Evolutionary conservation across 768 basidiomycete genomes (phyloP).

Genomic region (Lentinula boryana): DNA sequence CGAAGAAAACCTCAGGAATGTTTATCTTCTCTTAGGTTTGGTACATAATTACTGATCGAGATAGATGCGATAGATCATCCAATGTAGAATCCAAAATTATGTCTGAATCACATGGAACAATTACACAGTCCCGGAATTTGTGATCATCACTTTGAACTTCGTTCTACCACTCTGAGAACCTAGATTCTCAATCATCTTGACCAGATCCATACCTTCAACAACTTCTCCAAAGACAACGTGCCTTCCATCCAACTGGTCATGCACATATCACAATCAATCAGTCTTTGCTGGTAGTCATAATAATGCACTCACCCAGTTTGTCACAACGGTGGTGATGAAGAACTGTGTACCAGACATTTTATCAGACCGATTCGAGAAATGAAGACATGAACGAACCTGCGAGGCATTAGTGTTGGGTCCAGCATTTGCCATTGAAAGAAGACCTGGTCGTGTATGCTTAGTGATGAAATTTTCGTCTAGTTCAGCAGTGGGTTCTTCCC

Average conservation of each 20-base stretch:
- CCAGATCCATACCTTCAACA: constrained; percentile 53
- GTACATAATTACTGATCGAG: too few relatives aligned
- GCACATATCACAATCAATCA: neutral
- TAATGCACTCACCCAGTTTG: constrained; percentile 36
- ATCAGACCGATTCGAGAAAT: neutral
- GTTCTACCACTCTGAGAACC: constrained; percentile 37
- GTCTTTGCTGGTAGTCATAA: constrained; percentile 67
- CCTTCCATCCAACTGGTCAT: constrained; percentile 54
- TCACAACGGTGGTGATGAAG: constrained; percentile 81
- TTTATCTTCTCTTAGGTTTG: too few relatives aligned
- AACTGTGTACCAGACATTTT: constrained; percentile 37
- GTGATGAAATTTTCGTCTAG: constrained; percentile 81
- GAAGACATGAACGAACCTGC: constrained; percentile 20
- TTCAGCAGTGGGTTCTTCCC: neutral
- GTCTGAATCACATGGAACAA: neutral
- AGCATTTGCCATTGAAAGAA: constrained; percentile 79
- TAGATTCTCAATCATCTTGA: constrained; percentile 34
- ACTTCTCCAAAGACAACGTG: constrained; percentile 90
- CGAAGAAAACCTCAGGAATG: too few relatives aligned
- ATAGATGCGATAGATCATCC: neutral
- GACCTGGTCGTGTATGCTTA: constrained; percentile 65
- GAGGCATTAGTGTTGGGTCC: constrained; percentile 82
- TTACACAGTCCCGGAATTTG: constrained; percentile 44
- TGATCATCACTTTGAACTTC: constrained; percentile 44
- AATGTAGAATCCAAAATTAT: neutral